These are phyloP conservation scores for Manihot esculenta DNA, from an alignment of 441 rosid species.

Conservation along the genomic window DNA sequence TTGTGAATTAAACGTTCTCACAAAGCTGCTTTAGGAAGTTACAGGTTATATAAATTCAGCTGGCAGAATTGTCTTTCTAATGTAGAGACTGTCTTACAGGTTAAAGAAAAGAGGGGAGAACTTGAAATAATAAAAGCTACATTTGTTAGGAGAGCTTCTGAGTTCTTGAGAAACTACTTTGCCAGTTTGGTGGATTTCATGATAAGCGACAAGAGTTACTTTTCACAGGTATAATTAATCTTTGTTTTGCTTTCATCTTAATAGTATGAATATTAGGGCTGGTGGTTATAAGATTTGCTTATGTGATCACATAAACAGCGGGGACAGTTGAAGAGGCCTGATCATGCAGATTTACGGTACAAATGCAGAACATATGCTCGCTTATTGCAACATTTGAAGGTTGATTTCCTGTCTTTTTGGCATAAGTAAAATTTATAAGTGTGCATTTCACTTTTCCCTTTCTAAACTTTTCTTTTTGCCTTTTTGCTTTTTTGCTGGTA, in stretches of 20 bases:
- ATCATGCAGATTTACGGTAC: constrained; percentile 98
- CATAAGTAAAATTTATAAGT: constrained; percentile 10
- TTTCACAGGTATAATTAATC: constrained; percentile 74
- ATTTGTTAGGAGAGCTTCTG: constrained; percentile 91
- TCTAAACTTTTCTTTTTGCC: constrained; percentile 15
- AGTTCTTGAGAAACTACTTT: constrained; percentile 95
- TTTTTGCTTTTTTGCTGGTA: constrained; percentile 26
- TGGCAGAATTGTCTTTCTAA: constrained; percentile 12
- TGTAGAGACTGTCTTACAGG: constrained; percentile 57
- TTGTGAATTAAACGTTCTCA: not conserved
- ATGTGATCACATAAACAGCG: constrained; percentile 55
- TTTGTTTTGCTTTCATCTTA: constrained; percentile 14
- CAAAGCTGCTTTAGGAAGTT: not conserved
- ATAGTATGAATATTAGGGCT: constrained; percentile 10
- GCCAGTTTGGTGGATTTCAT: constrained; percentile 98
- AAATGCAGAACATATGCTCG: constrained; percentile 99
- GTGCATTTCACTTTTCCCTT: constrained; percentile 10
- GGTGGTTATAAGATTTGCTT: constrained; percentile 24
- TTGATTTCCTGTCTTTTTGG: constrained; percentile 28
- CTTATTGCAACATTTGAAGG: constrained; percentile 97
- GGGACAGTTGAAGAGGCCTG: constrained; percentile 99
- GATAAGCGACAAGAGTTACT: constrained; percentile 98
- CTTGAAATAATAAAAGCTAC: constrained; percentile 77
- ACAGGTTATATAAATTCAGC: too few species aligned
- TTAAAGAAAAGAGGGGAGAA: constrained; percentile 87